phyloP scores from a whole-genome alignment of 768 basidiomycete species.

The Inosperma sp. region DNA sequence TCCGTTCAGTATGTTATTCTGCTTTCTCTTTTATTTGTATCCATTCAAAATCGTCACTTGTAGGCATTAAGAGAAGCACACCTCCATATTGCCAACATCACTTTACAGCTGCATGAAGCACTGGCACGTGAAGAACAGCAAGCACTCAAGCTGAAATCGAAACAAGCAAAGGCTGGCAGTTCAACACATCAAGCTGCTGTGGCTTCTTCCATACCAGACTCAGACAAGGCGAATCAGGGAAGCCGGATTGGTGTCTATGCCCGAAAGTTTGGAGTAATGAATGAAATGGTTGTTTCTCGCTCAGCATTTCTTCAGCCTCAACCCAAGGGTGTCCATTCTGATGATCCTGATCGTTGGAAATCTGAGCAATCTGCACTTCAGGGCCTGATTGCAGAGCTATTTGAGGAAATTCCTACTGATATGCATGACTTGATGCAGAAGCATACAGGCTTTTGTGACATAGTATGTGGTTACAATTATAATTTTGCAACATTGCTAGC shows the following conservation, averaged over 20 bases:
- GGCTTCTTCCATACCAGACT: no score
- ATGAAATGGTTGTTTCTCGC: not conserved
- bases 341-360: conserved; percentile 1
- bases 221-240: no score
- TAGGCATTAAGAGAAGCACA: conserved; percentile 6
- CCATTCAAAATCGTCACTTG: not conserved
- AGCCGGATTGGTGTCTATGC: conserved; percentile 3
- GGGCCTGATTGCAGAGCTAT: conserved; percentile 1
- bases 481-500: not conserved
- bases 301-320: not conserved
- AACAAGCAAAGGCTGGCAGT: not conserved
- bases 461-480: not conserved
- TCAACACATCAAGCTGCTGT: not conserved
- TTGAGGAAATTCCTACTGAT: conserved; percentile 1
- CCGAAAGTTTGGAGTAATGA: conserved; percentile 2
- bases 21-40: not conserved
- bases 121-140: not conserved
- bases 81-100: not conserved
- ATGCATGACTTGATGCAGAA: not conserved
- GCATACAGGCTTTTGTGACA: not conserved
- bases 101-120: not conserved
- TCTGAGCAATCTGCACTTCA: not conserved
- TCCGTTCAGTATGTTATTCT: not conserved
- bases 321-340: not conserved
- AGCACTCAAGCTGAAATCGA: not conserved